Percentiles rank a stretch among this genome's conserved stretches.
Conservation (phyloP, 352 stramenopile species). For the Phytophthora megakarya region DNA sequence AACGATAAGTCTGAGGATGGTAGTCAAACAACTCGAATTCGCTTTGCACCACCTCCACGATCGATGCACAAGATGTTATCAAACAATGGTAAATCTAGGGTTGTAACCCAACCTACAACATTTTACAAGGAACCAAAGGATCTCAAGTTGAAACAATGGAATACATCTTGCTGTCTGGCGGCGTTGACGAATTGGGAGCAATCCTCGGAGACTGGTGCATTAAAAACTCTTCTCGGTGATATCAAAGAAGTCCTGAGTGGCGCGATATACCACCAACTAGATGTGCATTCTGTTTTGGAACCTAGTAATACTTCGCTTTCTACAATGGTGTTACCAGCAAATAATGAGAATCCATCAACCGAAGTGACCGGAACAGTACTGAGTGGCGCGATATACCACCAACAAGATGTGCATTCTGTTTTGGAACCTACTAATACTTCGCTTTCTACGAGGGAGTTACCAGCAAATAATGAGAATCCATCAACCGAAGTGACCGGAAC, state of each 20-base stretch:
- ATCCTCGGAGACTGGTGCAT: slow-evolving; percentile 11
- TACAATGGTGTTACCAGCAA: not conserved
- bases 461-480: not conserved
- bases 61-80: not conserved
- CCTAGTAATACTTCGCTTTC: not conserved
- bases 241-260: slow-evolving; percentile 18
- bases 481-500: not conserved
- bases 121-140: not conserved
- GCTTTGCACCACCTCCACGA: slow-evolving; percentile 31
- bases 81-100: not conserved
- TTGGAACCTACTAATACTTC: not conserved
- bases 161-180: slow-evolving; percentile 44
- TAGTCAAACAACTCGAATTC: slow-evolving; percentile 31
- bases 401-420: not conserved
- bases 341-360: not conserved
- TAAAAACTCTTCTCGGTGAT: slow-evolving; percentile 33
- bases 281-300: not conserved
- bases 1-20: not conserved
- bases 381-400: slow-evolving; percentile 23
- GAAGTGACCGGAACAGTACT: not conserved
- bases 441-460: not conserved
- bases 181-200: slow-evolving; percentile 34
- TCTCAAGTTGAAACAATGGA: slow-evolving; percentile 12
- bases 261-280: slow-evolving; percentile 15
- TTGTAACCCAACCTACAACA: not conserved